These are phyloP conservation scores for Nannochloris sp. DNA, from an alignment of 139 green algal species.

Conservation along the genomic window DNA sequence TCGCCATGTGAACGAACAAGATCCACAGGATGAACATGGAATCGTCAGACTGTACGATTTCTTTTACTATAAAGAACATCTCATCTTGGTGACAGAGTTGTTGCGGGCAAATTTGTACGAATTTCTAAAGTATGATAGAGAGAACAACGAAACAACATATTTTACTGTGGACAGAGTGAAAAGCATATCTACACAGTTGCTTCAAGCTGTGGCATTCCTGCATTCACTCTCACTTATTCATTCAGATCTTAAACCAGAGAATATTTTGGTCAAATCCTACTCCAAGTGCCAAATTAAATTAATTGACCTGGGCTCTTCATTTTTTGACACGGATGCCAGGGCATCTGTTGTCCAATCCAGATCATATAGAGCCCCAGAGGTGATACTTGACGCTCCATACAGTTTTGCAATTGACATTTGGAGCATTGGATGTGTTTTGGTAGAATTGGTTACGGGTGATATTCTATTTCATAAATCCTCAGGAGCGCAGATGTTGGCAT, in stretches of 20 bases:
- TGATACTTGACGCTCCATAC: slow-evolving; percentile 89
- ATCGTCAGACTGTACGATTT: slow-evolving; percentile 91
- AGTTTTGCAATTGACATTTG: slow-evolving; percentile 87
- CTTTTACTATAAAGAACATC: slow-evolving; percentile 97
- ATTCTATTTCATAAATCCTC: slow-evolving; percentile 87
- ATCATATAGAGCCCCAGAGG: slow-evolving; percentile 88
- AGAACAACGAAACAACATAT: slow-evolving; percentile 63
- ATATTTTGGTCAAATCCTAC: slow-evolving; percentile 92
- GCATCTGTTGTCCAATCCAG: slow-evolving; percentile 86
- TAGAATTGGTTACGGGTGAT: slow-evolving; percentile 81
- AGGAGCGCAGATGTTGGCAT: slow-evolving; percentile 73
- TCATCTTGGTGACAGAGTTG: slow-evolving; percentile 95
- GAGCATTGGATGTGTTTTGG: slow-evolving; percentile 91
- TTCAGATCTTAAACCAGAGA: slow-evolving; percentile 96
- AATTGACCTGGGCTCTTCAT: slow-evolving; percentile 92
- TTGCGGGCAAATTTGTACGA: slow-evolving; percentile 96
- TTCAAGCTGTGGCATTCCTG: slow-evolving; percentile 76
- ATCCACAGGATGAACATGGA: slow-evolving; percentile 77
- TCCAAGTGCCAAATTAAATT: slow-evolving; percentile 70
- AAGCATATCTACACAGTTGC: slow-evolving; percentile 71
- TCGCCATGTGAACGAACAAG: slow-evolving; percentile 70
- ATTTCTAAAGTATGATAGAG: slow-evolving; percentile 91
- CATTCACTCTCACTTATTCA: slow-evolving; percentile 87
- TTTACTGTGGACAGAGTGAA: slow-evolving; percentile 84
- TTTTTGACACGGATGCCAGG: slow-evolving; percentile 87